Conservation (phyloP, 2,329 filamentous ascomycete genomes). For the Hymenoscyphus scutula region DNA sequence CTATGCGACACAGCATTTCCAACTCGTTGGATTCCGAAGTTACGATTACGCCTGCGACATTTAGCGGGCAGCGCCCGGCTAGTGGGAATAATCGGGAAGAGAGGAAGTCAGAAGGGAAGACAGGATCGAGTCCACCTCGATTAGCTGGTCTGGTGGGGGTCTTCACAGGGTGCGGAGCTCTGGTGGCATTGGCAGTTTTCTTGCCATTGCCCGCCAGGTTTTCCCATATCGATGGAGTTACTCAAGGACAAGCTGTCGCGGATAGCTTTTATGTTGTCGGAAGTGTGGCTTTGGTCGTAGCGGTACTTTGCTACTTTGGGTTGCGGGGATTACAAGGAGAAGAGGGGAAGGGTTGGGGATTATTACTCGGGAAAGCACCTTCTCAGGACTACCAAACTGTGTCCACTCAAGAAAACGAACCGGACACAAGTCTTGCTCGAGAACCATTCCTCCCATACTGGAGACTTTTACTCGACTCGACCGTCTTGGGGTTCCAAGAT, state of each 20-base stretch:
- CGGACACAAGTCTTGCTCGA: conserved; percentile 6
- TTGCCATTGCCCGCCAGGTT: conserved; percentile 84
- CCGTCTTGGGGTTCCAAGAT: conserved; percentile 71
- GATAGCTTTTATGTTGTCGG: conserved; percentile 89
- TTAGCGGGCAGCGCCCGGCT: conserved; percentile 22
- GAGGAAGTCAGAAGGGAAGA: conserved; percentile 20
- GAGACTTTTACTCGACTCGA: conserved; percentile 58
- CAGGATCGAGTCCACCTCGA: conserved; percentile 50
- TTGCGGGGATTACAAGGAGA: conserved; percentile 69
- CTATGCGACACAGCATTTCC: conserved; percentile 56
- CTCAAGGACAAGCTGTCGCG: conserved; percentile 70
- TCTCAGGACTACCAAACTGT: conserved; percentile 22
- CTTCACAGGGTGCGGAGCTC: conserved; percentile 87
- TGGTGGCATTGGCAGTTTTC: conserved; percentile 79
- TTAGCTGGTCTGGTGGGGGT: conserved; percentile 88
- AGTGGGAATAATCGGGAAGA: conserved; percentile 10
- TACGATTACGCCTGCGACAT: conserved; percentile 70
- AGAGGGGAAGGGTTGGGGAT: conserved; percentile 69
- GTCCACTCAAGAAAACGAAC: conserved; percentile 7
- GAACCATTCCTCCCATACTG: conserved; percentile 51
- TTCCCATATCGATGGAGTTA: conserved; percentile 65
- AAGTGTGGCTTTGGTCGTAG: conserved; percentile 66
- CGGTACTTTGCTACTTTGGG: conserved; percentile 74
- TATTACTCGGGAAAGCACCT: conserved; percentile 46
- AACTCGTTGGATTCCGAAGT: conserved; percentile 70